Evolutionary conservation across 176 grass and related monocot species (phyloP), one percentile per base, ranked within the genome.

Genomic region (Aegilops sharonensis): DNA sequence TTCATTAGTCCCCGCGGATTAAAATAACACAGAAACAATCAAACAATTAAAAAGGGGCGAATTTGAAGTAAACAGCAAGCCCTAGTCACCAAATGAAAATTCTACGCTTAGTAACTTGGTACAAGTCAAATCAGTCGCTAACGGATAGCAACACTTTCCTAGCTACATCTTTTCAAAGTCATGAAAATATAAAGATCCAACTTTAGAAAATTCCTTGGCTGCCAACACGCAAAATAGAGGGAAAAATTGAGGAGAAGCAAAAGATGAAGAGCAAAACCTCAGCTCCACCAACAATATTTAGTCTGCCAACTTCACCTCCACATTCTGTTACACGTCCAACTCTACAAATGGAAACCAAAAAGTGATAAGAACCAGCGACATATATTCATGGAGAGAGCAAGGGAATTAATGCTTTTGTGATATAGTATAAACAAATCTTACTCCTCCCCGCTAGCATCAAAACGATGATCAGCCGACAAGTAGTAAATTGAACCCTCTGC

Each of bases 281-380:
- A 75, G 90, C 89, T 88, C 85, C 91, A 32, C 94, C 94, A 6
- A 93, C 83, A 79, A 94, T 82, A 85, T 94, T 96, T 48, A 99
- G 79, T 75, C 89, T 90, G 64, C 92, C 97, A 89, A 99, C 97
- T 78, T 96, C 97, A 39, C 97, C 94, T 42, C 97, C 97, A 9
- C 97, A 93, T 70, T 93, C 89, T 5, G 87, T 96, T 47, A 99
- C 87, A 30, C 97, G 91, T 36, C 87, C 90, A 67, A 99, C 97
- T 94, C 97, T 99, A 71, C 17, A 66, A 75, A 67, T 54, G 4
- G 77, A 82, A 70, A 89, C 7, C 25, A 71, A 36, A 8, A 72
- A 60, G 20, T 70, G 6, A 75, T 86, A 18, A 66, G 24, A 70
- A 75, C 15, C 75, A 89, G 63, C 13, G 0, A 11, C 15, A 20